A percentile compares a stretch with the other conserved stretches of the same genome.
Evolutionary conservation across 1,139 yeast genomes (phyloP).

Genomic region (Nakaseomyces glabratus): DNA sequence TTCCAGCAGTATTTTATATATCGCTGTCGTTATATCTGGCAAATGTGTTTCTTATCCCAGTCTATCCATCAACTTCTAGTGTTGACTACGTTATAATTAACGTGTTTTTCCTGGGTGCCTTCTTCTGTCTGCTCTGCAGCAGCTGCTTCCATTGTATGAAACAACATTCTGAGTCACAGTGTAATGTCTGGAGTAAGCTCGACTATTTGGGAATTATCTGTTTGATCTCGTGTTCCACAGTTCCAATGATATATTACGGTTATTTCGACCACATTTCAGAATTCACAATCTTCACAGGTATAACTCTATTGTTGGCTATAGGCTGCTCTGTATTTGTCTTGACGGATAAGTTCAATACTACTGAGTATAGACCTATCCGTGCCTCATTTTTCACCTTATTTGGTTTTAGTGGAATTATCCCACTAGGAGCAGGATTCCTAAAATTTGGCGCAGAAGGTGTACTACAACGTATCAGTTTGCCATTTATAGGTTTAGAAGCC

Average conservation of each 20-base stretch:
- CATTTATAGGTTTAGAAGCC: slow-evolving; percentile 60
- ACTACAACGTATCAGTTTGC: slow-evolving; percentile 43
- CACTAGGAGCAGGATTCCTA: slow-evolving; percentile 47
- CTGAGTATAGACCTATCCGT: slow-evolving; percentile 63
- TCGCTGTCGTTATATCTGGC: slow-evolving; percentile 24
- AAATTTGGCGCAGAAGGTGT: slow-evolving; percentile 42
- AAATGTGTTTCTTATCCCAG: slow-evolving; percentile 31
- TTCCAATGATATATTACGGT: slow-evolving; percentile 64
- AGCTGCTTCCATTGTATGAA: slow-evolving; percentile 72
- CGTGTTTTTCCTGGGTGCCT: slow-evolving; percentile 44
- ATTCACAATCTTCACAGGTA: slow-evolving; percentile 38
- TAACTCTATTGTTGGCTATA: slow-evolving; percentile 50
- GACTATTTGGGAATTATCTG: slow-evolving; percentile 84
- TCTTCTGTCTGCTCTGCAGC: slow-evolving; percentile 59
- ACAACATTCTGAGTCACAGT: slow-evolving; percentile 55
- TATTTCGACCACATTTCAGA: slow-evolving; percentile 43
- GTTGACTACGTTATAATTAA: slow-evolving; percentile 39
- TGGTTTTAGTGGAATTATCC: slow-evolving; percentile 74
- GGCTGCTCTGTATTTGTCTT: slow-evolving; percentile 59
- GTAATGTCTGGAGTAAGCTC: slow-evolving; percentile 58
- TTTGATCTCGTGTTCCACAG: slow-evolving; percentile 66
- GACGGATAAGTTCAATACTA: slow-evolving; percentile 55
- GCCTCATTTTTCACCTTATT: slow-evolving; percentile 72
- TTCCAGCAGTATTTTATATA: slow-evolving; percentile 50
- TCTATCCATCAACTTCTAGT: slow-evolving; percentile 40